Percentiles rank a stretch among this genome's conserved stretches.
Evolutionary conservation across 2,329 filamentous ascomycete species (phyloP).

Genomic region (Clonostachys byssicola): DNA sequence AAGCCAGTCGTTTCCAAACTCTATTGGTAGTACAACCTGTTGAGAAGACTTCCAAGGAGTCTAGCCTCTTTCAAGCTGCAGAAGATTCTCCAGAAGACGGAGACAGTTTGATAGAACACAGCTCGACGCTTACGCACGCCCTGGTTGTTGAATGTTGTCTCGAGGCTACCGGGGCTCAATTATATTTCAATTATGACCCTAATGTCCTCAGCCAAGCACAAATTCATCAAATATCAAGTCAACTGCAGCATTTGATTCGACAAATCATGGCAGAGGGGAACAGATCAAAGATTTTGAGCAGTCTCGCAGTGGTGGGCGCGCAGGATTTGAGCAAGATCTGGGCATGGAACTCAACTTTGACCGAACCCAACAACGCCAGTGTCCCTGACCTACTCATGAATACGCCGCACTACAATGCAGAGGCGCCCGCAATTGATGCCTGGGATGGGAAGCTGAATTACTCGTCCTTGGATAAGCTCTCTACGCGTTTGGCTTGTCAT

Average conservation of each 20-base stretch:
- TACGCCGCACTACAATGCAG: not conserved
- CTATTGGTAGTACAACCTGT: conserved; percentile 5
- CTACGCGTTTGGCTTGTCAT: conserved; percentile 8
- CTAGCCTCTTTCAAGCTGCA: not conserved
- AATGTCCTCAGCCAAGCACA: not conserved
- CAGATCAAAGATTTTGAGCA: not conserved
- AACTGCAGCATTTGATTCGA: not conserved
- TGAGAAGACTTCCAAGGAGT: conserved; percentile 1
- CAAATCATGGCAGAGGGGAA: not conserved
- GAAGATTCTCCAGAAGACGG: too few relatives aligned
- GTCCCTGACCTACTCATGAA: not conserved
- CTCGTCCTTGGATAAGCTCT: conserved; percentile 11
- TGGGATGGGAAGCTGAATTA: conserved; percentile 18
- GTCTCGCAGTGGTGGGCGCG: not conserved
- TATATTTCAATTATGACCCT: not conserved
- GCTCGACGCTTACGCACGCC: not conserved
- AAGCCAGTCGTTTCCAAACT: conserved; percentile 4
- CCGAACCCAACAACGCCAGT: not conserved
- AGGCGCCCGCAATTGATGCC: conserved; percentile 8
- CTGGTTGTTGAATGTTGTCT: not conserved
- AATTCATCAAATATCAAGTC: not conserved
- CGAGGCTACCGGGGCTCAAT: not conserved
- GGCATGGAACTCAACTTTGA: not conserved
- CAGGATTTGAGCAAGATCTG: not conserved
- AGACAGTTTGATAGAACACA: too few relatives aligned